Conservation (phyloP, 257 asterid genomes). For the Nicotiana otophora region DNA sequence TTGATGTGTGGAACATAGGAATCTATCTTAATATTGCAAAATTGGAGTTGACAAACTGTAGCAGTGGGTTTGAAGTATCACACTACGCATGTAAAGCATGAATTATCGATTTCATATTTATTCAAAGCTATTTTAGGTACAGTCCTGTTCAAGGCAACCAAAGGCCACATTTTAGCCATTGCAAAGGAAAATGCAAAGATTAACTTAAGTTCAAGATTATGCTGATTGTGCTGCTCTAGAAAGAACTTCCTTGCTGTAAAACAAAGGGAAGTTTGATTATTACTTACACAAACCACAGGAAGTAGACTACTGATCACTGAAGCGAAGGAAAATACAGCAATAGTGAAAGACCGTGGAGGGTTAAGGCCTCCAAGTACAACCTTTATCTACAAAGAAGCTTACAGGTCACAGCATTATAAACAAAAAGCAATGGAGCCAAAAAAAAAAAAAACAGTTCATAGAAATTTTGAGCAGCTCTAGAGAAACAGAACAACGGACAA, state of each 20-base stretch:
- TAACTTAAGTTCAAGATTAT: not conserved
- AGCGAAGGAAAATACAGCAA: not conserved
- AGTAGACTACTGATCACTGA: not conserved
- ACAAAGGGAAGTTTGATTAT: not conserved
- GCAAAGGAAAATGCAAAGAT: not conserved
- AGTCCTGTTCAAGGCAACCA: not conserved
- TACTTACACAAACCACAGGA: not conserved
- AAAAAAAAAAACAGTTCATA: not conserved
- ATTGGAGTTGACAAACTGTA: not conserved
- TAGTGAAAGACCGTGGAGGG: not conserved
- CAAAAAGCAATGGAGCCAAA: not conserved
- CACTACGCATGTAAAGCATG: not conserved
- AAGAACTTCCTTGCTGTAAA: not conserved
- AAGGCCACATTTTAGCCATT: not conserved
- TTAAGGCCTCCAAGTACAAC: not conserved
- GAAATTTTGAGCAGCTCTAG: not conserved
- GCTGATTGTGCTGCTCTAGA: not conserved
- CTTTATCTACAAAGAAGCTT: not conserved
- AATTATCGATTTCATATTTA: not conserved
- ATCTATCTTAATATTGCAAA: not conserved
- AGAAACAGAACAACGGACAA: not conserved
- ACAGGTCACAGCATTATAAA: not conserved
- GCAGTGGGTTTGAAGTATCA: not conserved
- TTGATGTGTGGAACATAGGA: not conserved
- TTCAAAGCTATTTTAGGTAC: not conserved